Base-by-base conservation (phyloP, 768 basidiomycete genomes). In the Tylopilus sp. region DNA sequence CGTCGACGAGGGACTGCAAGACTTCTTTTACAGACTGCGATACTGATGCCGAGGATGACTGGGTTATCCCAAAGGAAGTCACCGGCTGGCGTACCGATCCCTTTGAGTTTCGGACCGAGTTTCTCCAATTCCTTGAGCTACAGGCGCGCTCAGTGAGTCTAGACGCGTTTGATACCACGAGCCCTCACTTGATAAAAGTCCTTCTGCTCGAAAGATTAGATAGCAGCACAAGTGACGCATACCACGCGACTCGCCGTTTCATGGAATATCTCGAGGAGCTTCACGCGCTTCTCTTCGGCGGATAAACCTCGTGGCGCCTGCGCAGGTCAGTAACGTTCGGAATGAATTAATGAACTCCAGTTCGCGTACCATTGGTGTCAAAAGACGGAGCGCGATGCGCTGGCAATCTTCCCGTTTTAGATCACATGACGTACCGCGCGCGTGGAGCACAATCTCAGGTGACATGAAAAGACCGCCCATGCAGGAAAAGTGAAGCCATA, bases 71-170 rank as follows among this genome's bases (percentile, higher is more conserved):
- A 21, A 26, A 28, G 12, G 21, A n/a, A 1, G 4, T 33, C 29
- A 44, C 17, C 28, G 42, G 34, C 25, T 14, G 40, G 57, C 71
- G 54, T 70, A 92, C 92, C 89, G 48, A 97, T 93, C 21, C 93
- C 93, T 65, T 95, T 96, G 75, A 88, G 75, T 69, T 94, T 95
- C 16, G 88, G 85, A 1, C 82, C 89, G 9, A 89, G 75, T 68
- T 94, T 96, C 70, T 98, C 95, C 21, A 97, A 76, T 60, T 98
- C 95, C 67, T 96, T 97, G 44, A 98, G 76, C 83, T 92, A 48
- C 34, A 24, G 22, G 13, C 24, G 43, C 12, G 36, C 12, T 51
- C 21, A 45, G 22, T 38, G 16, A 26, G 30, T 16, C 9, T 21
- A 21, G 1, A 29, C 19, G 17, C 14, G 24, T 1, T 19, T 17